Evolutionary conservation across 2,329 filamentous ascomycete genomes (phyloP), one percentile per base, ranked within the genome.

Genomic region (Lecanicillium sp.): DNA sequence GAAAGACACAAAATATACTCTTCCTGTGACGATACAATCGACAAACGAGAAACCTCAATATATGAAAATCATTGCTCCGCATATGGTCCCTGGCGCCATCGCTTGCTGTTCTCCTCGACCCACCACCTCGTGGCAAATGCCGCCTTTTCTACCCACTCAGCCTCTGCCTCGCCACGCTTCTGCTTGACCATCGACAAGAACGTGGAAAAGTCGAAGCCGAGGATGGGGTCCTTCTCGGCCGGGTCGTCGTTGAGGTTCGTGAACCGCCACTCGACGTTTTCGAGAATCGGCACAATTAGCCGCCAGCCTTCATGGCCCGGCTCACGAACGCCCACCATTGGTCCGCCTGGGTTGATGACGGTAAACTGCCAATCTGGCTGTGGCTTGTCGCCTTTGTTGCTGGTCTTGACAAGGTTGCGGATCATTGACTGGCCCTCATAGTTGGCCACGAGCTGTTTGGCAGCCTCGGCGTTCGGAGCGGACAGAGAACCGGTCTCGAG

Each of bases 31-130:
- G n/a, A n/a, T n/a, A n/a, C n/a, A n/a, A n/a, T n/a, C n/a, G n/a
- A n/a, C n/a, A n/a, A n/a, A n/a, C n/a, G n/a, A n/a, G n/a, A n/a
- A n/a, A n/a, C n/a, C n/a, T n/a, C n/a, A n/a, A n/a, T n/a, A n/a
- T n/a, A 25, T 25, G 6, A 25, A 25, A 25, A 25, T 69, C 84
- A 84, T 17, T 34, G 7, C 10, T 14, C 20, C 12, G 17, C 17
- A 7, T 34, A n/a, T 12, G 11, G n/a, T 19, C 22, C 22, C 14
- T 45, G 47, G 14, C 39, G 35, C 45, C 45, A 49, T 17, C 46
- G 40, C 28, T 39, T 27, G 17, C 36, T 36, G 15, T 49, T 50
- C 14, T 49, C 46, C 15, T 49, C 42, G 25, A 50, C 43, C 43
- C 43, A 49, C 46, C 46, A 50, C 9, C 45, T 31, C 5, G 40